phyloP scores from a whole-genome alignment of 2,329 filamentous ascomycete genomes.

The Alternaria burnsii region DNA sequence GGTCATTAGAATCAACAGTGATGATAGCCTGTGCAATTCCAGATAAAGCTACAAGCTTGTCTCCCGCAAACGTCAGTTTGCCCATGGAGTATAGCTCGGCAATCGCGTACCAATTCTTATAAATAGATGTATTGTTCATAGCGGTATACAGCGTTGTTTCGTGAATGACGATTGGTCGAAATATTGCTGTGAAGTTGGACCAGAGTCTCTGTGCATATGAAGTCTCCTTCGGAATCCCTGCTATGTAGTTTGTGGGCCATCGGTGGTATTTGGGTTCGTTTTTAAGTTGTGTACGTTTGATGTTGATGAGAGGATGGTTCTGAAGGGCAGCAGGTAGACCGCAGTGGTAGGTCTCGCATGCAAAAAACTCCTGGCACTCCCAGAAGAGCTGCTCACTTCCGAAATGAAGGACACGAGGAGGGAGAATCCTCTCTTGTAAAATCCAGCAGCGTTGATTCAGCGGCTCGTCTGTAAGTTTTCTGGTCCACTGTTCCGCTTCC shows the following conservation, averaged over 20 bases:
- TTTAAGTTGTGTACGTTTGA: conserved; percentile 10
- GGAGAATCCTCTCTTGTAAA: conserved; percentile 26
- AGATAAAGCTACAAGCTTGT: conserved; percentile 17
- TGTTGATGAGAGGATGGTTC: conserved; percentile 1
- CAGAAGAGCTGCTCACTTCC: conserved; percentile 27
- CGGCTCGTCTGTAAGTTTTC: conserved; percentile 3
- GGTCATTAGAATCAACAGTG: background rate
- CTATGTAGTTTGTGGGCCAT: conserved; percentile 9
- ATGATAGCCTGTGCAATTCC: conserved; percentile 14
- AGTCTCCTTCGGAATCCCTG: no score
- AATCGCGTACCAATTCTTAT: conserved; percentile 13
- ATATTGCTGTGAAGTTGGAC: background rate
- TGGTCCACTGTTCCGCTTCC: no score
- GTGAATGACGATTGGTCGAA: background rate
- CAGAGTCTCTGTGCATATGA: background rate
- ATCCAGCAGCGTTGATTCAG: conserved; percentile 14
- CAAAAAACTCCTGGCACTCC: conserved; percentile 25
- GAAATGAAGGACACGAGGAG: conserved; percentile 30
- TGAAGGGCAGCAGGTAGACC: background rate
- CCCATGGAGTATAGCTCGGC: conserved; percentile 8
- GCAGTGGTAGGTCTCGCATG: conserved; percentile 17
- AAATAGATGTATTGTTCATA: background rate
- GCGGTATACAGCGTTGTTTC: conserved; percentile 3
- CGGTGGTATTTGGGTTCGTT: conserved; percentile 2
- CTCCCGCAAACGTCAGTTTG: background rate